A percentile compares a stretch with the other conserved stretches of the same genome.
These are phyloP conservation scores for Exophiala bonariae DNA, from an alignment of 2,329 filamentous ascomycete species.

Conservation along the genomic window DNA sequence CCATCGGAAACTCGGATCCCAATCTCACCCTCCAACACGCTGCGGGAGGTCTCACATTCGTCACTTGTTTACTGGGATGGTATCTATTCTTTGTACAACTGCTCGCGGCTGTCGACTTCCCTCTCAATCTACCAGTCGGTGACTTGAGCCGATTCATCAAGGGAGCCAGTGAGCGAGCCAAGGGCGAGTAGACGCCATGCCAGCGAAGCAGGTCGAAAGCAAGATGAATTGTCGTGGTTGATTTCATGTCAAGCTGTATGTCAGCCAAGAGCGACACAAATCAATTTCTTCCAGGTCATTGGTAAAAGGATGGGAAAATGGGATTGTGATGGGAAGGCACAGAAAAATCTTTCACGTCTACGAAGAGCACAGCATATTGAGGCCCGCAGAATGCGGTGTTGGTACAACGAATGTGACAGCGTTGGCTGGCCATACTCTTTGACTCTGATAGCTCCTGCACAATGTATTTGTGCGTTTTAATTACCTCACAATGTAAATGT, in stretches of 20 bases:
- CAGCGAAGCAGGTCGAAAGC: no score
- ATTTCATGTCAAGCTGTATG: background rate
- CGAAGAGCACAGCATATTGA: no score
- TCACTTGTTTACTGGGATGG: constrained; percentile 54
- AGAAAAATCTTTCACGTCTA: no score
- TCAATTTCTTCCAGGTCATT: no score
- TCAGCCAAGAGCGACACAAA: no score
- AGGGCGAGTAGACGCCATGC: constrained; percentile 16
- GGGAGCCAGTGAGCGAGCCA: constrained; percentile 27
- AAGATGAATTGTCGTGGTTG: background rate
- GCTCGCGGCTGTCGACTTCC: constrained; percentile 59
- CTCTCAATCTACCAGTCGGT: constrained; percentile 57
- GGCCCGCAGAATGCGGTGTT: no score
- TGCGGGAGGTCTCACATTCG: constrained; percentile 53
- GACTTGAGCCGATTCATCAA: constrained; percentile 53
- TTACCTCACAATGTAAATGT: no score
- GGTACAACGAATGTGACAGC: no score
- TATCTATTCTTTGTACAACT: constrained; percentile 58
- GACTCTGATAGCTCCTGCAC: no score
- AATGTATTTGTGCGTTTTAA: no score
- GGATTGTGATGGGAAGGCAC: no score
- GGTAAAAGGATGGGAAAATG: background rate
- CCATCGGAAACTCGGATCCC: constrained; percentile 11
- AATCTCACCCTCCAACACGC: constrained; percentile 27
- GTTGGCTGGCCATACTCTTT: no score